phyloP scores from a whole-genome alignment of 257 asterid genomes.

The Lantana camara region DNA sequence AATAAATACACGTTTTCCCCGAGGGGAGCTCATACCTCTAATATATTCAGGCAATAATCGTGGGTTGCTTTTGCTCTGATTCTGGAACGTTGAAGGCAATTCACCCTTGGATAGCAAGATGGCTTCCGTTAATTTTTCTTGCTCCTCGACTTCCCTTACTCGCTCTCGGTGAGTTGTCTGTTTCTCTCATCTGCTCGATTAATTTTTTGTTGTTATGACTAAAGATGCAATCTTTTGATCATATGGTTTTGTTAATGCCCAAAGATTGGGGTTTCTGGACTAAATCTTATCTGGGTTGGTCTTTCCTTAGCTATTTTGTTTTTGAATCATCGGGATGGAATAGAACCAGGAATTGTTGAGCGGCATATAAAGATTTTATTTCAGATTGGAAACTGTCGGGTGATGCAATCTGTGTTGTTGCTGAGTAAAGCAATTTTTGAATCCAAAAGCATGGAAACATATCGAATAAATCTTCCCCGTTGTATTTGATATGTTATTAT shows the following conservation, averaged over 20 bases:
- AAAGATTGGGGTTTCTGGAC: not conserved
- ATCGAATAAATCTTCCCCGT: not conserved
- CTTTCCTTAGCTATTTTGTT: not conserved
- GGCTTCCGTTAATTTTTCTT: slow-evolving; percentile 73
- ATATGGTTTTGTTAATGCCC: not conserved
- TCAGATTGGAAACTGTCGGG: not conserved
- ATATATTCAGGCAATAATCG: slow-evolving; percentile 1
- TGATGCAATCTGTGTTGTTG: not conserved
- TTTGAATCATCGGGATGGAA: slow-evolving; percentile 13
- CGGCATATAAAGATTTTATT: not conserved
- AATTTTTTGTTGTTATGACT: not conserved
- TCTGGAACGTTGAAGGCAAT: not conserved
- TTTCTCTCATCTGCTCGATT: not conserved
- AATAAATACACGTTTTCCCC: slow-evolving; percentile 9
- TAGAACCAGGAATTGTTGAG: not conserved
- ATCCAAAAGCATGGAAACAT: slow-evolving; percentile 27
- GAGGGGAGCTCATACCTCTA: not conserved
- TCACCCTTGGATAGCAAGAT: slow-evolving; percentile 27
- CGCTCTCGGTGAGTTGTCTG: slow-evolving; percentile 59
- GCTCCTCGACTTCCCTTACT: slow-evolving; percentile 59
- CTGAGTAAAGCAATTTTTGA: too few species aligned
- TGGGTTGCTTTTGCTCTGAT: not conserved
- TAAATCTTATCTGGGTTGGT: slow-evolving; percentile 18
- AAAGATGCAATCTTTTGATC: not conserved
- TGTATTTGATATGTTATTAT: not conserved